phyloP scores from a whole-genome alignment of 371 early-diverging fungal genomes.

The Mucor mucedo region DNA sequence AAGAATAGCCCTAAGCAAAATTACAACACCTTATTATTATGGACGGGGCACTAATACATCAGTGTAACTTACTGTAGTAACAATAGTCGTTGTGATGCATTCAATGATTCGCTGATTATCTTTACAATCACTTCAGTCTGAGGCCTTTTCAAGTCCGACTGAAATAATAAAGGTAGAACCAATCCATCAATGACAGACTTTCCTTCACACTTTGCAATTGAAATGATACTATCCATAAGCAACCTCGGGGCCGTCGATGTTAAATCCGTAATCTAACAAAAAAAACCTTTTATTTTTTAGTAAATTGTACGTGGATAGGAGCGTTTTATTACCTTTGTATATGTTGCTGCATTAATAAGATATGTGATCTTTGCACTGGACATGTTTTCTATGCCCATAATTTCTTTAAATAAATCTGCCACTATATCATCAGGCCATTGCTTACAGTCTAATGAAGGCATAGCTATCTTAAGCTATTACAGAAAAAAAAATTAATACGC shows the following conservation, averaged over 20 bases:
- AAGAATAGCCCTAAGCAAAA: slow-evolving; percentile 10
- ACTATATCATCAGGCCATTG: slow-evolving; percentile 25
- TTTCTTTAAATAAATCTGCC: slow-evolving; percentile 15
- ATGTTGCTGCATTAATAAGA: slow-evolving; percentile 3
- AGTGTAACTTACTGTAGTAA: slow-evolving; percentile 19
- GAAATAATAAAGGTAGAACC: slow-evolving; percentile 20
- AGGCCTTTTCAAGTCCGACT: slow-evolving; percentile 8
- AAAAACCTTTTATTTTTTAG: no score
- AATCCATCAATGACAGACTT: slow-evolving; percentile 23
- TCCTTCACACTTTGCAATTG: slow-evolving; percentile 9
- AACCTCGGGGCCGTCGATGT: slow-evolving; percentile 17
- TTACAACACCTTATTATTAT: no score
- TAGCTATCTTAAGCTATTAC: slow-evolving; percentile 1
- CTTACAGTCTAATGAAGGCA: slow-evolving; percentile 11
- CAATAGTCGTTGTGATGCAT: slow-evolving; percentile 1
- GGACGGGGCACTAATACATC: no score
- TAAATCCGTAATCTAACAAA: slow-evolving; percentile 12
- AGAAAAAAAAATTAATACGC: not conserved
- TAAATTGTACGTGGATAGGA: not conserved
- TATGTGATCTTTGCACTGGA: slow-evolving; percentile 5
- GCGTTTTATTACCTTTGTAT: slow-evolving; percentile 20
- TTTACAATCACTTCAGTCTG: slow-evolving; percentile 24
- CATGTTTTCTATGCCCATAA: slow-evolving; percentile 5
- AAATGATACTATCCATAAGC: slow-evolving; percentile 14
- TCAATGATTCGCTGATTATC: slow-evolving; percentile 14